phyloP scores from a whole-genome alignment of 140 eudicot species.

The Ambrosia hybrid region DNA sequence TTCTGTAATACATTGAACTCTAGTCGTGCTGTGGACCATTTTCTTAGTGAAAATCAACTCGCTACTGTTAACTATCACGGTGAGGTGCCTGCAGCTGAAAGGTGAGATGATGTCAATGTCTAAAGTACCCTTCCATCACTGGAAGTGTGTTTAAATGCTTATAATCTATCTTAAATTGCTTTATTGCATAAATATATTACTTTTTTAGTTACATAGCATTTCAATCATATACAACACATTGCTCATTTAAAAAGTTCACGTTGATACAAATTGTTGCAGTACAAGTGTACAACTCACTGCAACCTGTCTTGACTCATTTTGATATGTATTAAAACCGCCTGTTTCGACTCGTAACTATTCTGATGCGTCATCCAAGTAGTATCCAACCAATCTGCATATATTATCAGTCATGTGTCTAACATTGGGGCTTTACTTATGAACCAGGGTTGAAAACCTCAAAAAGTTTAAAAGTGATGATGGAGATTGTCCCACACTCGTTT shows the following conservation, averaged over 20 bases:
- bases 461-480: conserved; percentile 84
- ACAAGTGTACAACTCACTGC: no score
- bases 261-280: no score
- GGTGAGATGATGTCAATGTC: conserved; percentile 48
- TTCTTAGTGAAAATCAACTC: conserved; percentile 70
- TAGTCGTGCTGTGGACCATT: conserved; percentile 97
- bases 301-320: no score
- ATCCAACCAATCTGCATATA: background rate
- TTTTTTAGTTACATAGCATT: background rate
- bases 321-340: no score
- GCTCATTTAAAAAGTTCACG: background rate
- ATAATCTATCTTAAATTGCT: no score
- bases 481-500: conserved; percentile 94
- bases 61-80: conserved; percentile 99
- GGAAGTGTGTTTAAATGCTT: no score
- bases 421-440: conserved; percentile 3
- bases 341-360: background rate
- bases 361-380: background rate
- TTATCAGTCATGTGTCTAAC: background rate
- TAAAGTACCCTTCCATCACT: conserved; percentile 3
- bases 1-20: conserved; percentile 90
- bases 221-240: background rate
- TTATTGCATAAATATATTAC: no score
- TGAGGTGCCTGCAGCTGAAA: conserved; percentile 94
- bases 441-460: conserved; percentile 88